Base-by-base conservation (phyloP, 202 grass and related monocot species). In the Panicum virgatum region DNA sequence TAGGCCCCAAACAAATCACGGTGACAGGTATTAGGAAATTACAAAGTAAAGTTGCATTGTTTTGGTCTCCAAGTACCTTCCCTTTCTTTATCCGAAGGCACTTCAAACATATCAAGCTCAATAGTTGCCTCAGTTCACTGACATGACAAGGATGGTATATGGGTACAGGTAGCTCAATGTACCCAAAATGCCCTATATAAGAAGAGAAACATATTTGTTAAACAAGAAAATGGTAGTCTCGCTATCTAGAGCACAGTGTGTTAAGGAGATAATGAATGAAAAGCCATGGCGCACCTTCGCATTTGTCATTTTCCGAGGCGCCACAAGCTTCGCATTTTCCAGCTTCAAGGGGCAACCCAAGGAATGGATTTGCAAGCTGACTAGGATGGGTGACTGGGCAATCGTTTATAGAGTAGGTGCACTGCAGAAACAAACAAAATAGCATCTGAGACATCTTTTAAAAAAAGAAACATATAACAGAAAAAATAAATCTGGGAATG, bases 291-390 rank as follows among this genome's bases (percentile, higher is more conserved):
- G 15, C 62, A 98, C 96, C 96, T 96, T 98, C 96, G 7, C 96
- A 98, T 77, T 98, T 80, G 43, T 89, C 91, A 1, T 75, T 85
- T 70, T 96, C 96, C 9, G 87, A 84, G 34, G 92, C 94, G 36
- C 96, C 96, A 83, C 96, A 98, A 16, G 96, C 87, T 77, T 98
- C 96, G 20, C 96, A 98, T 83, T 90, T 93, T n/a, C 96, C 92
- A 59, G 76, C 79, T 82, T 96, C 92, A 16, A 98, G 79, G 19
- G 96, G 96, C 60, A 98, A 84, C 63, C 96, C 96, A 64, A 98
- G 89, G 75, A 93, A 98, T 58, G 96, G 92, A 58, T 98, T 98
- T 47, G 57, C 53, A 66, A 98, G 87, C 80, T 98, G 96, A 69
- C 92, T 93, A 27, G 92, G 92, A 79, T 98, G 92, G 44, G 89